Evolutionary conservation across 2,329 filamentous ascomycete genomes (phyloP).

Genomic region (Xylaria polymorpha): DNA sequence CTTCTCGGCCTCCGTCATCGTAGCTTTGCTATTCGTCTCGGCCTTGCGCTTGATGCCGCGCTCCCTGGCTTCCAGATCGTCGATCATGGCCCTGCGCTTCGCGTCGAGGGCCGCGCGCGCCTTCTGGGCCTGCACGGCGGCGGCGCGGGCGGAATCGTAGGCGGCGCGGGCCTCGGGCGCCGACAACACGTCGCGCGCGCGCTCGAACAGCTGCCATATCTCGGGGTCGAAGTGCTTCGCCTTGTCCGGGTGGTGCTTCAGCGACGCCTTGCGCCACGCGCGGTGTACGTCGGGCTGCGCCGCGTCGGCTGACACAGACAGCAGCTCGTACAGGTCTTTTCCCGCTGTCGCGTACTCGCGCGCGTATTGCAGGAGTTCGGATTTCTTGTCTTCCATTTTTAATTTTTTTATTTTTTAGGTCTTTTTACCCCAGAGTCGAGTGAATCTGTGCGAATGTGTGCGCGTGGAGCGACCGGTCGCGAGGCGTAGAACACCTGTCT

Average conservation of each 20-base stretch:
- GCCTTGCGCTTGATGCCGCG: conserved; percentile 68
- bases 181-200: conserved; percentile 85
- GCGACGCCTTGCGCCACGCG: conserved; percentile 80
- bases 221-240: conserved; percentile 79
- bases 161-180: conserved; percentile 76
- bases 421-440: neutral
- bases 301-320: conserved; percentile 73
- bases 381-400: conserved; percentile 54
- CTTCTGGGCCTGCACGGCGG: conserved; percentile 74
- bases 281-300: conserved; percentile 80
- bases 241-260: conserved; percentile 97
- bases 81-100: conserved; percentile 79
- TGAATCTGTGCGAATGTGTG: neutral
- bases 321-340: conserved; percentile 81
- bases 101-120: conserved; percentile 80
- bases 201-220: conserved; percentile 86
- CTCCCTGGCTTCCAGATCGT: conserved; percentile 86
- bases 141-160: conserved; percentile 82
- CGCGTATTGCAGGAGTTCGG: conserved; percentile 64
- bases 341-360: conserved; percentile 68
- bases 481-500: neutral
- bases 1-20: conserved; percentile 39
- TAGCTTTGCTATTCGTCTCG: conserved; percentile 46
- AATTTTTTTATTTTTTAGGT: neutral
- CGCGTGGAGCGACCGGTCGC: conserved; percentile 2